A percentile compares a stretch with the other conserved stretches of the same genome.
Conservation (phyloP, 2,329 filamentous ascomycete genomes). For the Pezicula rhizophila region DNA sequence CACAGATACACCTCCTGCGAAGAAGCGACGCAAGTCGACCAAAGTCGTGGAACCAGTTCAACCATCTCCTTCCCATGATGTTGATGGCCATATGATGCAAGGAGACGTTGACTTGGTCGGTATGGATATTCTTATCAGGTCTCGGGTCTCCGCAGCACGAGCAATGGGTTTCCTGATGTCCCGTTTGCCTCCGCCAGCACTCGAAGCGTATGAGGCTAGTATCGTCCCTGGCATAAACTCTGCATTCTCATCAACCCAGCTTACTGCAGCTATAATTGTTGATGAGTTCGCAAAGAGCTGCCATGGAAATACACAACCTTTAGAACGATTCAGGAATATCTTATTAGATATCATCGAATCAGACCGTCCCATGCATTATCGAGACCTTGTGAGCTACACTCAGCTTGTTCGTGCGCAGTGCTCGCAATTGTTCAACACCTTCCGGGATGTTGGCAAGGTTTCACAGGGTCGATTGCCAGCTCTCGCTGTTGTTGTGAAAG, state of each 20-base stretch:
- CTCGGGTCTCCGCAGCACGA: slow-evolving; percentile 77
- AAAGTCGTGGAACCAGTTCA: slow-evolving; percentile 60
- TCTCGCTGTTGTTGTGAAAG: slow-evolving; percentile 87
- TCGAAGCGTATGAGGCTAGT: slow-evolving; percentile 58
- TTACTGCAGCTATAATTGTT: slow-evolving; percentile 75
- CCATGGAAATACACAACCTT: slow-evolving; percentile 41
- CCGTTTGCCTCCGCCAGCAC: slow-evolving; percentile 58
- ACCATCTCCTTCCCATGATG: slow-evolving; percentile 75
- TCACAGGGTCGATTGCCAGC: slow-evolving; percentile 67
- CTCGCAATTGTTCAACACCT: slow-evolving; percentile 81
- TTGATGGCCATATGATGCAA: slow-evolving; percentile 96
- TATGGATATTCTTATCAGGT: slow-evolving; percentile 79
- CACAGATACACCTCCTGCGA: slow-evolving; percentile 35
- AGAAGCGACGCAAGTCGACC: slow-evolving; percentile 46
- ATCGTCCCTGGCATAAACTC: slow-evolving; percentile 65
- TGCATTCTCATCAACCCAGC: slow-evolving; percentile 76
- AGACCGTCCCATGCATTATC: slow-evolving; percentile 76
- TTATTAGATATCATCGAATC: slow-evolving; percentile 74
- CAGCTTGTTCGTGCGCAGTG: slow-evolving; percentile 89
- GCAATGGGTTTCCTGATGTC: slow-evolving; percentile 83
- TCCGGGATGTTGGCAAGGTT: slow-evolving; percentile 85
- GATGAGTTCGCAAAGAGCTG: slow-evolving; percentile 77
- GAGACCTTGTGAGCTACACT: slow-evolving; percentile 83
- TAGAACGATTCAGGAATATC: slow-evolving; percentile 51
- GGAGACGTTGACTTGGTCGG: slow-evolving; percentile 94